Base-by-base conservation (phyloP, 2,329 filamentous ascomycete species). In the Nannizziopsis barbatae region DNA sequence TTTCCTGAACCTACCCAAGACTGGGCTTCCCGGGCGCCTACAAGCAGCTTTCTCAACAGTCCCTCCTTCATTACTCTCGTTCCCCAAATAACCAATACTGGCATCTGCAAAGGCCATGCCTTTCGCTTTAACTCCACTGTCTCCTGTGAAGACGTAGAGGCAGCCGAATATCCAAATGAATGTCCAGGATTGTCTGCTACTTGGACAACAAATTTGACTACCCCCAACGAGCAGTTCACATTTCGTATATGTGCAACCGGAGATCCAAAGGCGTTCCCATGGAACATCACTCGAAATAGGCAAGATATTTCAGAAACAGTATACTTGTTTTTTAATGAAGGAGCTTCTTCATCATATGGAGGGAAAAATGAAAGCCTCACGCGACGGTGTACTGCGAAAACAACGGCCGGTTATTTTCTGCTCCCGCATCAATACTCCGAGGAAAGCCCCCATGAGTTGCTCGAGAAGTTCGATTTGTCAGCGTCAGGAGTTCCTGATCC, bases 81-180 rank as follows among this genome's bases (percentile, higher is more conserved):
- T 31, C 5, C 32, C 1, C 41, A 42, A 15, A 35, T 18, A n/a
- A 36, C 38, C 8, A 36, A 37, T 30, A 50, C 43, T 20, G 49
- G 49, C 12, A 43, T 50, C 18, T 47, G 47, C n/a, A 17, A 45
- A 22, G 35, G 38, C n/a, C 49, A 50, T 42, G n/a, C 20, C 6
- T 47, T 50, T 15, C 49, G 49, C 18, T 42, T 50, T 20, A 50
- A 50, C 30, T 47, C 49, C 18, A 47, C 43, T 17, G 37, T 50
- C 11, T 6, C 40, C 3, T 50, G 49, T 37, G 40, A 17, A 7
- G 42, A 35, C 27, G 32, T 47, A 3, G 33, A 43, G 8, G 37
- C 40, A n/a, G 39, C 36, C 38, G 20, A 40, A 8, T 20, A 40
- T 27, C 22, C 22, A 27, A 7, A 27, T 4, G 22, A 27, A 27